Evolutionary conservation across 352 stramenopile genomes (phyloP), one percentile per base, ranked within the genome.

Genomic region (Blastocystis sp.): DNA sequence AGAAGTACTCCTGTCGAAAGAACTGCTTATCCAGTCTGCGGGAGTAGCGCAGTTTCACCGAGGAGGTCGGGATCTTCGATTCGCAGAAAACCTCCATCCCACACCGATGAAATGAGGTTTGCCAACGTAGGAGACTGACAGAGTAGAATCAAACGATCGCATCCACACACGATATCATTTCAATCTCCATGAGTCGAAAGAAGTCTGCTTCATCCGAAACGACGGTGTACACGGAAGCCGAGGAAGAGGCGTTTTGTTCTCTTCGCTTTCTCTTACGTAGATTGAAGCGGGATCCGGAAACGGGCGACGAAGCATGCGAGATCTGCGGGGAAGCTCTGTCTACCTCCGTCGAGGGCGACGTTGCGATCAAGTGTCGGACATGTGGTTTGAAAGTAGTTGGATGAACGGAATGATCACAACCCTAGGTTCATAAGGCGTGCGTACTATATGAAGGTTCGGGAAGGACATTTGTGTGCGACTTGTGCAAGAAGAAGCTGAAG

Each of bases 371-470:
- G 11, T 78, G 67, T 42, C 38, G 42, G 32, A 59, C 8, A 24
- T 78, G 67, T 38, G 67, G 67, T 27, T 57, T 78, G 67, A 38
- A 57, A 27, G 67, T 78, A 78, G 2, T 57, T 46, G 11, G 27
- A 9, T 32, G 4, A 42, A 40, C 18, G 9, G 4, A n/a, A 34
- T 78, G 7, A 42, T 40, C 8, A 56, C n/a, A 63, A 46, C 21
- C 57, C 4, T 61, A 78, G 67, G 67, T 78, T 24, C 67, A 78
- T 51, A 78, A 78, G 48, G 67, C 67, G 21, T 78, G 67, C 27
- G 24, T 78, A 7, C 49, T 78, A n/a, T 42, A 78, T 38, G 48
- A 78, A 21, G 67, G 67, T 21, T 38, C 21, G 9, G 67, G 67
- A 57, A 84, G 21, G 11, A 64, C 38, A 21, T 84, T 84, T 29